Evolutionary conservation across 1,139 yeast species (phyloP).

Genomic region (Suhomyces chickasaworum): DNA sequence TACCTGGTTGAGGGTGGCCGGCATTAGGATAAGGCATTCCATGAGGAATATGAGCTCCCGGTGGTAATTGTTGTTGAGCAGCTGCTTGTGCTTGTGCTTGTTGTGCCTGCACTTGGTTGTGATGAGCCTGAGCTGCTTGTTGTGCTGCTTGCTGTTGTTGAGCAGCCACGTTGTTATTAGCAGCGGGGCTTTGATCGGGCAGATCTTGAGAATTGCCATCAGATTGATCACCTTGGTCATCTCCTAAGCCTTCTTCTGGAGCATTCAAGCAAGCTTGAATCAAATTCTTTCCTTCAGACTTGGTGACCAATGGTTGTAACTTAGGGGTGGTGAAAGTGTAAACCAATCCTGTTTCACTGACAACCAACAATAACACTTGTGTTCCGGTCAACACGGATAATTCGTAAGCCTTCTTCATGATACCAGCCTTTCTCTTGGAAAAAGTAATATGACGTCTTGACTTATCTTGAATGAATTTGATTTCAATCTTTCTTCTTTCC

Average conservation of each 20-base stretch:
- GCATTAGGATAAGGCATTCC: constrained; percentile 48
- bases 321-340: constrained; percentile 99
- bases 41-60: constrained; percentile 50
- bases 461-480: constrained; percentile 94
- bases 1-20: constrained; percentile 38
- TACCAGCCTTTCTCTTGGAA: constrained; percentile 97
- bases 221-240: constrained; percentile 65
- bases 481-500: constrained; percentile 95
- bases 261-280: constrained; percentile 97
- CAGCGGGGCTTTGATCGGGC: constrained; percentile 45
- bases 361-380: constrained; percentile 89
- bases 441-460: constrained; percentile 97
- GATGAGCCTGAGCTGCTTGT: constrained; percentile 27
- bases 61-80: constrained; percentile 43
- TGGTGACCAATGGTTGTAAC: constrained; percentile 94
- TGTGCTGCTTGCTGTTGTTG: constrained; percentile 29
- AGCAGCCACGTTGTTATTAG: constrained; percentile 34
- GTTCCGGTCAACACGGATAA: constrained; percentile 95
- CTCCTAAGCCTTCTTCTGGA: constrained; percentile 69
- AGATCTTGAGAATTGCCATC: constrained; percentile 49
- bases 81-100: constrained; percentile 34
- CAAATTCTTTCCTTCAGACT: constrained; percentile 93
- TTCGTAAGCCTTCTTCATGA: constrained; percentile 98
- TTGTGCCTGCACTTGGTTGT: constrained; percentile 27
- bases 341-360: constrained; percentile 95